phyloP scores from a whole-genome alignment of 2,329 filamentous ascomycete species.

The Zymoseptoria crescenta region DNA sequence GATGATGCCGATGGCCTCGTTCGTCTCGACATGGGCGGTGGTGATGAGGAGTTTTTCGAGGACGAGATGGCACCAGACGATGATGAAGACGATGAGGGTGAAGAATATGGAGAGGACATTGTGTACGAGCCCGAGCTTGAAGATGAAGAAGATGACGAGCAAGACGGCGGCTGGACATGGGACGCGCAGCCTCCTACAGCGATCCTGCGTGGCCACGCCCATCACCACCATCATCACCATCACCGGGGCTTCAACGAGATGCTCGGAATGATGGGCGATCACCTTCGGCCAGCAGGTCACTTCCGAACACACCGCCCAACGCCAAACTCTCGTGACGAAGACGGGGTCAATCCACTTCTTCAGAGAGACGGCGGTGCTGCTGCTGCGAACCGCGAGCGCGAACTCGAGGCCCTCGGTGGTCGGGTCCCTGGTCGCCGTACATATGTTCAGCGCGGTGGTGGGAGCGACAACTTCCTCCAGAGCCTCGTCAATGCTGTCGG shows the following conservation, averaged over 20 bases:
- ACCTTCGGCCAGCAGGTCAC: slow-evolving; percentile 12
- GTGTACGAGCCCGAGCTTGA: slow-evolving; percentile 47
- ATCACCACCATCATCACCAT: slow-evolving; percentile 22
- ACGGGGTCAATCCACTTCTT: slow-evolving; percentile 80
- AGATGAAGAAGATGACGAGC: slow-evolving; percentile 27
- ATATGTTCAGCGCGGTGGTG: slow-evolving; percentile 16
- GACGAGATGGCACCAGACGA: slow-evolving; percentile 53
- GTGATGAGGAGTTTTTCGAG: slow-evolving; percentile 45
- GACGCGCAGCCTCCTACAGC: slow-evolving; percentile 16
- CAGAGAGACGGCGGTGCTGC: slow-evolving; percentile 36
- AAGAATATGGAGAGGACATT: slow-evolving; percentile 62
- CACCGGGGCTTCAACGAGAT: slow-evolving; percentile 21
- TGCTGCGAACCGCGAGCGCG: slow-evolving; percentile 31
- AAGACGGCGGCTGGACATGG: slow-evolving; percentile 21
- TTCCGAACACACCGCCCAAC: slow-evolving; percentile 28
- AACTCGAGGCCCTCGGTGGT: slow-evolving; percentile 4
- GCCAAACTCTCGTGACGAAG: slow-evolving; percentile 51
- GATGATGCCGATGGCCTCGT: slow-evolving; percentile 29
- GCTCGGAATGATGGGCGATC: slow-evolving; percentile 19
- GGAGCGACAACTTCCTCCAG: slow-evolving; percentile 15
- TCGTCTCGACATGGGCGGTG: slow-evolving; percentile 34
- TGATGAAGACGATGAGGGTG: slow-evolving; percentile 44
- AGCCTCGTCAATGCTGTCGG: slow-evolving; percentile 21
- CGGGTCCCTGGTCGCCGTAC: slow-evolving; percentile 13
- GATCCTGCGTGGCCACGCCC: slow-evolving; percentile 15